Evolutionary conservation across 2,329 filamentous ascomycete genomes (phyloP), one percentile per base, ranked within the genome.

Genomic region (Cladosporium sp.): DNA sequence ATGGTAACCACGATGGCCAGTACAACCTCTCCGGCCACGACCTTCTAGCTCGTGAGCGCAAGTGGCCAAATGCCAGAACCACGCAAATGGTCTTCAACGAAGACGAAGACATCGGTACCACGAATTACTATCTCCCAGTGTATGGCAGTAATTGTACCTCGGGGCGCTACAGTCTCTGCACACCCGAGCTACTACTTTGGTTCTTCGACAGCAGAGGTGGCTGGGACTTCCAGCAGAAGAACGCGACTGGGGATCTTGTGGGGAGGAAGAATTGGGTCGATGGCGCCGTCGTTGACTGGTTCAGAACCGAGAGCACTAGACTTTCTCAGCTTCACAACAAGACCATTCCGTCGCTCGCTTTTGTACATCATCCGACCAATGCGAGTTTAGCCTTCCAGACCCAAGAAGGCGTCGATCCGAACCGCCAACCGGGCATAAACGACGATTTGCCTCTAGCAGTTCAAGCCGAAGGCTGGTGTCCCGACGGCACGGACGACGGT

Each of bases 191-290:
- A 7, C 66, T 90, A 0, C 74, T 91, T 1, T 91, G 87, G 85
- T 90, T 90, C 73, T 89, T 91, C 65, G 88, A 90, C 66, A 83
- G 79, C 58, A 78, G 82, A 15, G 86, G 86, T 37, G 85, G 85
- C 7, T 75, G 76, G 54, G 74, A 76, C 51, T 84, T 79, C 64
- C 78, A 75, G 49, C 63, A 80, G 19, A 65, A 64, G 1, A 59
- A 69, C 28, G 52, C 64, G 3, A 22, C 59, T 5, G 69, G 69
- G 17, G 59, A 68, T 11, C 60, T 65, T 11, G 65, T 73, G 14
- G 63, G 66, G 5, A 71, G 74, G 39, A 71, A 71, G 3, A 72
- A 79, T 42, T 81, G 76, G 76, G 78, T 82, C 6, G 73, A 78
- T 59, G 64, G 70, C 15, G 72, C 69, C 42, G 77, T 75, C 5